These are phyloP conservation scores for Leccinum ochraceum DNA, from an alignment of 768 basidiomycete species.

Conservation along the genomic window DNA sequence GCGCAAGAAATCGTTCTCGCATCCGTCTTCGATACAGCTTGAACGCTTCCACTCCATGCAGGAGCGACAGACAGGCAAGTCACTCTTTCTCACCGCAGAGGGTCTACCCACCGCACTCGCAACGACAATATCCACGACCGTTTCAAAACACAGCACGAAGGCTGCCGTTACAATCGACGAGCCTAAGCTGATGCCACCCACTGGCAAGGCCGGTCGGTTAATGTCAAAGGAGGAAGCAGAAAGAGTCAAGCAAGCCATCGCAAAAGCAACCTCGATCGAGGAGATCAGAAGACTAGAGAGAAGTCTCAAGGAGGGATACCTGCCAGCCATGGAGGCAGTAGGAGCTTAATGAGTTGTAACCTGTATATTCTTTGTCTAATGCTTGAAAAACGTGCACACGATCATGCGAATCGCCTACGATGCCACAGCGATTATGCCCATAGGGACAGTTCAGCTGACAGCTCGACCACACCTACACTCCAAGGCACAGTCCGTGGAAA, in stretches of 20 bases:
- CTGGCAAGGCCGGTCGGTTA: slow-evolving; percentile 77
- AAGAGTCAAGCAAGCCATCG: slow-evolving; percentile 83
- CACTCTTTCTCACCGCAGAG: slow-evolving; percentile 80
- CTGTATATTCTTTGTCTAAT: slow-evolving; percentile 36
- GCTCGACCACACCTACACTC: slow-evolving; percentile 49
- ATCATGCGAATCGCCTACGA: background rate
- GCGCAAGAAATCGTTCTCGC: slow-evolving; percentile 43
- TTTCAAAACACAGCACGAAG: slow-evolving; percentile 69
- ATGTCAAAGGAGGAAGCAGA: slow-evolving; percentile 93
- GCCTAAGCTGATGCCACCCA: slow-evolving; percentile 57
- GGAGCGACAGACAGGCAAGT: slow-evolving; percentile 77
- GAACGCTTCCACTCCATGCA: slow-evolving; percentile 39
- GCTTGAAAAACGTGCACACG: slow-evolving; percentile 1
- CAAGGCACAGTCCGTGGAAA: slow-evolving; percentile 76
- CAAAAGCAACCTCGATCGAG: slow-evolving; percentile 87
- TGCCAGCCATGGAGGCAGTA: slow-evolving; percentile 76
- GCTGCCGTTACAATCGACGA: slow-evolving; percentile 69
- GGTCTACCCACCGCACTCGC: slow-evolving; percentile 78
- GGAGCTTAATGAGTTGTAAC: slow-evolving; percentile 57
- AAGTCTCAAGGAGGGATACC: slow-evolving; percentile 79
- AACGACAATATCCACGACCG: slow-evolving; percentile 71
- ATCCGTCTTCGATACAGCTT: slow-evolving; percentile 23
- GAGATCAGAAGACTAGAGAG: slow-evolving; percentile 84
- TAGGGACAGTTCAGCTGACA: background rate
- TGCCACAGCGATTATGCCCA: background rate